Evolutionary conservation across 2,329 filamentous ascomycete species (phyloP).

Genomic region (Calonectria hawksworthii): DNA sequence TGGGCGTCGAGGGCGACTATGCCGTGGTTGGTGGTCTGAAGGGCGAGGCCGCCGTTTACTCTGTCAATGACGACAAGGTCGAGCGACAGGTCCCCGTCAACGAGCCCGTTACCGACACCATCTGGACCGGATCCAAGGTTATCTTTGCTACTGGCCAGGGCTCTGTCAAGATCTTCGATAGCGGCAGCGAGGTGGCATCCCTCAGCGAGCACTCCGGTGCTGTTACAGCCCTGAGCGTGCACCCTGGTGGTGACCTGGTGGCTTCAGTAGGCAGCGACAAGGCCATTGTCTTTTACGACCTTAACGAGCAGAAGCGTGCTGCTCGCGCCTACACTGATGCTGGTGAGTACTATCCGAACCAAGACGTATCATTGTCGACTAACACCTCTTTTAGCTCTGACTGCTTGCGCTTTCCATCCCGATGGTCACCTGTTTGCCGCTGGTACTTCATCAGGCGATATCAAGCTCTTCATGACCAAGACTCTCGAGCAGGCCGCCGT

Average conservation of each 20-base stretch:
- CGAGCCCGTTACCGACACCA: constrained; percentile 75
- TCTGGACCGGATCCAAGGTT: constrained; percentile 77
- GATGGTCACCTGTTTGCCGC: constrained; percentile 95
- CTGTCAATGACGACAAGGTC: constrained; percentile 75
- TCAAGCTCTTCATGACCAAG: constrained; percentile 92
- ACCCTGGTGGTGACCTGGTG: constrained; percentile 86
- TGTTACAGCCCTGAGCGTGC: constrained; percentile 81
- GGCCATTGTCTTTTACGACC: constrained; percentile 91
- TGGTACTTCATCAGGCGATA: constrained; percentile 82
- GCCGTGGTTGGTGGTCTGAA: constrained; percentile 82
- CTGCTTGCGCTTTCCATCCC: constrained; percentile 89
- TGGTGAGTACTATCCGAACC: constrained; percentile 68
- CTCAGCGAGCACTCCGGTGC: constrained; percentile 88
- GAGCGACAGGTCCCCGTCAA: constrained; percentile 76
- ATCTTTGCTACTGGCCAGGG: constrained; percentile 83
- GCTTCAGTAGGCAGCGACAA: constrained; percentile 93
- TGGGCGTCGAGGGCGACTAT: constrained; percentile 70
- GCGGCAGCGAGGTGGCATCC: constrained; percentile 76
- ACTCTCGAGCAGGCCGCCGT: constrained; percentile 82
- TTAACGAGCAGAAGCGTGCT: constrained; percentile 75
- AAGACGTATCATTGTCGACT: neutral
- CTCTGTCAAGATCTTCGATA: constrained; percentile 83
- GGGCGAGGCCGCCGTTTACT: constrained; percentile 82
- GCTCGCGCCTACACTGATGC: constrained; percentile 85
- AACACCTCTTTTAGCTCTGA: constrained; percentile 69